These are phyloP conservation scores for Mimosa pudica DNA, from an alignment of 306 rosid genomes.

Conservation along the genomic window DNA sequence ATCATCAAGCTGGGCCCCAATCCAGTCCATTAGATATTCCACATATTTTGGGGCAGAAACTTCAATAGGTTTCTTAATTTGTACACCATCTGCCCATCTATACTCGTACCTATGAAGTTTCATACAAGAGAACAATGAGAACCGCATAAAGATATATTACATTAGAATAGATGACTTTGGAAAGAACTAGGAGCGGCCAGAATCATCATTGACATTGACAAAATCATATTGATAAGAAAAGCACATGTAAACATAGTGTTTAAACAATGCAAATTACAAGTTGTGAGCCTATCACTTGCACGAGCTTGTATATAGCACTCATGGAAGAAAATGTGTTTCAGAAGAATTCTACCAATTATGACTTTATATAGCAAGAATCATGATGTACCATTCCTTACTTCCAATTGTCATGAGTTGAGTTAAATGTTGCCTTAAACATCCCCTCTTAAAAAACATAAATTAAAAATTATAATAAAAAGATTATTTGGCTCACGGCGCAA, in stretches of 20 bases:
- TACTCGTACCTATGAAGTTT: constrained; percentile 78
- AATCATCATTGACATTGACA: constrained; percentile 19
- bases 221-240: constrained; percentile 23
- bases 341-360: not conserved
- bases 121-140: constrained; percentile 33
- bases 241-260: not conserved
- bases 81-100: constrained; percentile 99
- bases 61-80: constrained; percentile 96
- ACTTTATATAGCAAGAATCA: not conserved
- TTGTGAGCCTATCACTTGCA: not conserved
- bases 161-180: constrained; percentile 7
- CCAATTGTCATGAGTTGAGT: not conserved
- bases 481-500: not conserved
- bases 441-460: not conserved
- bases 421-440: not conserved
- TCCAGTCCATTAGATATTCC: constrained; percentile 99
- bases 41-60: constrained; percentile 99
- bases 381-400: not conserved
- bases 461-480: not conserved
- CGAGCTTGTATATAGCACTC: not conserved
- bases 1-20: constrained; percentile 95
- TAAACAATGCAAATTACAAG: constrained; percentile 19
- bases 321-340: not conserved
- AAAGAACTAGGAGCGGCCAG: constrained; percentile 10
- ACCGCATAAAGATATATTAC: not conserved